Conservation (phyloP, 2,329 filamentous ascomycete genomes). For the Meredithiella fracta region DNA sequence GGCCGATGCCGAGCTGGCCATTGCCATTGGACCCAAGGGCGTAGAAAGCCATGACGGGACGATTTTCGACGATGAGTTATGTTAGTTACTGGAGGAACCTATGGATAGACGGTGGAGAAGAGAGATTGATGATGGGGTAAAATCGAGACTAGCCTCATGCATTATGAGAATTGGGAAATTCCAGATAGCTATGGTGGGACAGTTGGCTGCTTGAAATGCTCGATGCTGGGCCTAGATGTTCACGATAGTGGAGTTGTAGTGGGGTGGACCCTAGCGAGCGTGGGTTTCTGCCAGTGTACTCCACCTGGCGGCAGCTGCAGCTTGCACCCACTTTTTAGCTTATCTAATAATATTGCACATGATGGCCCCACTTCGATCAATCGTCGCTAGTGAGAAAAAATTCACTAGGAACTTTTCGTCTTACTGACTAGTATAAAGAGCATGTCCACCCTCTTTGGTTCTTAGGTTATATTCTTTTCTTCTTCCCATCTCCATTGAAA, state of each 20-base stretch:
- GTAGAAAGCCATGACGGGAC: constrained; percentile 30
- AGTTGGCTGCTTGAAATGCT: too few species aligned
- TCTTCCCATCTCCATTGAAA: not conserved
- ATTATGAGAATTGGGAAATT: not conserved
- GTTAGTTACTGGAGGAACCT: not conserved
- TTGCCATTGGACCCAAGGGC: constrained; percentile 64
- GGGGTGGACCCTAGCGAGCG: not conserved
- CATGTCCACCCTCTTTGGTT: not conserved
- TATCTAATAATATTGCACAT: not conserved
- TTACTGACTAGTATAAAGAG: constrained; percentile 7
- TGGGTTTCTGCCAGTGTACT: not conserved
- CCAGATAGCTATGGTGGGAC: not conserved
- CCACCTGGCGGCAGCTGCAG: not conserved
- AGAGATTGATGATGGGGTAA: not conserved
- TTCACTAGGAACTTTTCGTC: constrained; percentile 2
- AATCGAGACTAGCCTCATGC: not conserved
- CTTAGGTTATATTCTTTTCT: not conserved
- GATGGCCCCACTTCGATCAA: constrained; percentile 3
- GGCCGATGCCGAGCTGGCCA: constrained; percentile 55
- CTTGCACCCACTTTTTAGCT: constrained; percentile 1
- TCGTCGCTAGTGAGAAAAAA: not conserved
- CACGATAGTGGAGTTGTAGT: constrained; percentile 2
- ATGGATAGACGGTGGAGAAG: not conserved
- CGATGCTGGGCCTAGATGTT: not conserved
- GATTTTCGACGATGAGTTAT: not conserved